Conservation (phyloP, 495 filamentous ascomycete genomes). For the Chaetomium cochliodes region DNA sequence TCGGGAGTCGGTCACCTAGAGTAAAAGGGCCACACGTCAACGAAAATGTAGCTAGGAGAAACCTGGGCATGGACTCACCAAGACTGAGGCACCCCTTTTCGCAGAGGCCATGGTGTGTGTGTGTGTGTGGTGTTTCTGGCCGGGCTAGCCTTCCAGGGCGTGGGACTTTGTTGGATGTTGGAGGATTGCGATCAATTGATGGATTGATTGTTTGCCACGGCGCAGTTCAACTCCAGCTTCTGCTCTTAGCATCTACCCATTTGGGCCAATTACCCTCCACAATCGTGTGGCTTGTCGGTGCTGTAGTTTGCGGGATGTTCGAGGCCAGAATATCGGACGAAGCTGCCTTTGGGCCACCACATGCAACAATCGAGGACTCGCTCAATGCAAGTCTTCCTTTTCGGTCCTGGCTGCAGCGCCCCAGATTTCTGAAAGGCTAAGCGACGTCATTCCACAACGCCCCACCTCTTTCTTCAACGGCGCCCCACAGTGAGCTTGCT, state of each 20-base stretch:
- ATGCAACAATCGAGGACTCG: too few species aligned
- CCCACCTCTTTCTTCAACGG: not conserved
- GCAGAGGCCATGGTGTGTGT: conserved; percentile 31
- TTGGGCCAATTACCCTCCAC: not conserved
- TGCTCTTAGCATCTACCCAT: not conserved
- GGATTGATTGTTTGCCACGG: not conserved
- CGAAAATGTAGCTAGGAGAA: too few species aligned
- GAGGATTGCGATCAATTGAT: not conserved
- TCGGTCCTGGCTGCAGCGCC: not conserved
- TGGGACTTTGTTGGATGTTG: not conserved
- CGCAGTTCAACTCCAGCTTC: not conserved
- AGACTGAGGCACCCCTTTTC: conserved; percentile 39
- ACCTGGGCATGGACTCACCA: conserved; percentile 27
- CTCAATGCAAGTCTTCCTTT: too few species aligned
- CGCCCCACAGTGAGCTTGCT: not conserved
- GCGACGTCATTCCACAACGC: conserved; percentile 32
- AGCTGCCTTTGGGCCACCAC: too few species aligned
- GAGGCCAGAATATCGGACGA: too few species aligned
- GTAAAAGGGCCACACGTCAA: too few species aligned
- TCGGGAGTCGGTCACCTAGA: conserved; percentile 42
- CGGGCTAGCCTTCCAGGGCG: not conserved
- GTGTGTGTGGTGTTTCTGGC: not conserved
- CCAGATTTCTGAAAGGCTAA: conserved; percentile 21
- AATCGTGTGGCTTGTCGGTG: not conserved
- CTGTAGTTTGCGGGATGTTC: not conserved